Evolutionary conservation across 2,329 filamentous ascomycete genomes (phyloP).

Genomic region (Colletotrichum orchidophilum): DNA sequence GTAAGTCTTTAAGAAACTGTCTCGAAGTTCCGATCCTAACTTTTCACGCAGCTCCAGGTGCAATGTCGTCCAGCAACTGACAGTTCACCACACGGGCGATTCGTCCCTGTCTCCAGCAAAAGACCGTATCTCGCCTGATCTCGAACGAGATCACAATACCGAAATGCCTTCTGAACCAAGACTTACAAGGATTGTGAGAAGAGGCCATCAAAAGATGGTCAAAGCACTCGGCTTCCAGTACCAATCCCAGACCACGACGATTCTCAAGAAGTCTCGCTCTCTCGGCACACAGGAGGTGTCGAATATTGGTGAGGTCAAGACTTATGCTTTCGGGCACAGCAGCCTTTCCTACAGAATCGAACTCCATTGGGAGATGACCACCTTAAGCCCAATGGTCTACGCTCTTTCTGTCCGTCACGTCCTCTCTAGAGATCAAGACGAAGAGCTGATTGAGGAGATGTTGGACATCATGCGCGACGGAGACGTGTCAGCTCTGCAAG

Average conservation of each 20-base stretch:
- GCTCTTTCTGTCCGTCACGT: neutral
- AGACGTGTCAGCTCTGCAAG: neutral
- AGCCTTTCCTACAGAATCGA: neutral
- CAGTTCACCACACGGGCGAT: neutral
- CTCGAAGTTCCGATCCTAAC: neutral
- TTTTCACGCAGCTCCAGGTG: neutral
- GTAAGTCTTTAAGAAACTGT: neutral
- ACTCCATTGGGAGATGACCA: neutral
- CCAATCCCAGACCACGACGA: neutral
- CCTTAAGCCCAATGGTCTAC: neutral
- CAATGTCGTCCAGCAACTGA: neutral
- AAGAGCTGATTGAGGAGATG: neutral
- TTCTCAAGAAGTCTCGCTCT: neutral
- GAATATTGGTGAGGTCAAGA: neutral
- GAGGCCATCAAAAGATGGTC: neutral
- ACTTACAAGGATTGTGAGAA: neutral
- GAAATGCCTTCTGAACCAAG: neutral
- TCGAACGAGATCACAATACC: too few species aligned
- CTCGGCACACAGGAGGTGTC: neutral
- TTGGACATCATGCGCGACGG: neutral
- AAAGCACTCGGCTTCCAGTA: neutral
- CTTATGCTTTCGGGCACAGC: neutral
- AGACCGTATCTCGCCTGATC: neutral
- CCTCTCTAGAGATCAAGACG: neutral
- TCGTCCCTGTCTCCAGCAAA: neutral